Evolutionary conservation across 2,329 filamentous ascomycete species (phyloP).

Genomic region (Ophiostoma sp.): DNA sequence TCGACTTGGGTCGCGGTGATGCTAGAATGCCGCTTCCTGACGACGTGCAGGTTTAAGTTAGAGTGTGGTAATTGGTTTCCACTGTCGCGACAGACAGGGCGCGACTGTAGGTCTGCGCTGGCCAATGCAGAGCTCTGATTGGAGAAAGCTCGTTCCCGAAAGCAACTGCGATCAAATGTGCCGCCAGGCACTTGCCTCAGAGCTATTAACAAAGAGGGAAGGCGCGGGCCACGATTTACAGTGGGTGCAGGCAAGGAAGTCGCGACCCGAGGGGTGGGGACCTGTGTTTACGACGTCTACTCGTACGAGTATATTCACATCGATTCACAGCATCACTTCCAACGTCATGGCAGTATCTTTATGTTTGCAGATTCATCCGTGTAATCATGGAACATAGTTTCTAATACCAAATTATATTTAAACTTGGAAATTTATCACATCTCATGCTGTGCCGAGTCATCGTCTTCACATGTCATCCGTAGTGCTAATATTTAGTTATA

Average conservation of each 20-base stretch:
- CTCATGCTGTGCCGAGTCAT: no score
- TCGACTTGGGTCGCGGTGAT: neutral
- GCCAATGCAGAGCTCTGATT: constrained; percentile 7
- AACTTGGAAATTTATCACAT: no score
- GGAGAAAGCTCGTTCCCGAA: neutral
- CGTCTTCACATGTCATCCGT: no score
- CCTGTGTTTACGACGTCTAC: neutral
- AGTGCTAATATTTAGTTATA: no score
- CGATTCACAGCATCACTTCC: no score
- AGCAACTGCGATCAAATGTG: no score
- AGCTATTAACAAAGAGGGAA: neutral
- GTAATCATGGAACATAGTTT: no score
- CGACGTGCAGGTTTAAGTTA: constrained; percentile 1
- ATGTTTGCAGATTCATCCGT: no score
- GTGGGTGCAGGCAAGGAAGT: constrained; percentile 4
- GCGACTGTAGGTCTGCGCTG: constrained; percentile 4
- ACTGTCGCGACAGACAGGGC: constrained; percentile 10
- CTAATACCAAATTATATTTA: no score
- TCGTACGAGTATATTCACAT: no score
- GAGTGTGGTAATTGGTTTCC: constrained; percentile 17
- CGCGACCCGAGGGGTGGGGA: neutral
- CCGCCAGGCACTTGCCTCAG: no score
- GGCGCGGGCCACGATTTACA: constrained; percentile 3
- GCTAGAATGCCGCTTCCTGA: constrained; percentile 30
- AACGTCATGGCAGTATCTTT: no score